Evolutionary conservation across 345 rosid species (phyloP).

Genomic region (Citrus hindsii): DNA sequence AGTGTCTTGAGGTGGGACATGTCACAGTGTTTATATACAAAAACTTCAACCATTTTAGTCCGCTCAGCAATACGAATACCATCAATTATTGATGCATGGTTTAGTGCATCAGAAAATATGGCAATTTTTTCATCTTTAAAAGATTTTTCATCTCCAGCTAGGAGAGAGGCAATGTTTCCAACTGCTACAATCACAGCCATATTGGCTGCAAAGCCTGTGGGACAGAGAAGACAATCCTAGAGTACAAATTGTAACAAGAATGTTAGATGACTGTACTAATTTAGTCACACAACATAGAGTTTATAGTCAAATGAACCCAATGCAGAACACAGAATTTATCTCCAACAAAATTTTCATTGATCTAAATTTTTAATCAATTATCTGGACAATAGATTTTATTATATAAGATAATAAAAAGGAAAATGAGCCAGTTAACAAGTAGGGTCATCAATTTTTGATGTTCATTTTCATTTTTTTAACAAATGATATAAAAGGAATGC

Average conservation of each 20-base stretch:
- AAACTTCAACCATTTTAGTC: conserved; percentile 52
- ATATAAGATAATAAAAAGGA: neutral
- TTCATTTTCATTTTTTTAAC: neutral
- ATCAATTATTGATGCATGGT: conserved; percentile 96
- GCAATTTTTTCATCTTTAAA: conserved; percentile 59
- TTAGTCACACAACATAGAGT: neutral
- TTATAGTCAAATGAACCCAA: neutral
- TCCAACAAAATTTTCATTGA: neutral
- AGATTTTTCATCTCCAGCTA: conserved; percentile 44
- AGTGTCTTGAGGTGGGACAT: conserved; percentile 68
- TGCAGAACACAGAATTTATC: neutral
- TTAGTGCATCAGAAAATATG: conserved; percentile 86
- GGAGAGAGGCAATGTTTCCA: conserved; percentile 75
- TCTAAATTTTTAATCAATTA: neutral
- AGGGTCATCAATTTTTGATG: neutral
- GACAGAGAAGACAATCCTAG: conserved; percentile 98
- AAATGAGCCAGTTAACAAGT: neutral
- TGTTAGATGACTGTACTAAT: neutral
- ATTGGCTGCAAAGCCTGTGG: conserved; percentile 94
- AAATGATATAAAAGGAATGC: neutral
- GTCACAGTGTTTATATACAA: conserved; percentile 79
- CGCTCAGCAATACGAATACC: conserved; percentile 90
- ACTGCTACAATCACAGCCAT: conserved; percentile 92
- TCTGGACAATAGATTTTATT: neutral
- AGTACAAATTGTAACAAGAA: conserved; percentile 27